Percentiles rank a stretch among this genome's conserved stretches.
Conservation (phyloP, 2,329 filamentous ascomycete genomes). For the Coniella lustricola region DNA sequence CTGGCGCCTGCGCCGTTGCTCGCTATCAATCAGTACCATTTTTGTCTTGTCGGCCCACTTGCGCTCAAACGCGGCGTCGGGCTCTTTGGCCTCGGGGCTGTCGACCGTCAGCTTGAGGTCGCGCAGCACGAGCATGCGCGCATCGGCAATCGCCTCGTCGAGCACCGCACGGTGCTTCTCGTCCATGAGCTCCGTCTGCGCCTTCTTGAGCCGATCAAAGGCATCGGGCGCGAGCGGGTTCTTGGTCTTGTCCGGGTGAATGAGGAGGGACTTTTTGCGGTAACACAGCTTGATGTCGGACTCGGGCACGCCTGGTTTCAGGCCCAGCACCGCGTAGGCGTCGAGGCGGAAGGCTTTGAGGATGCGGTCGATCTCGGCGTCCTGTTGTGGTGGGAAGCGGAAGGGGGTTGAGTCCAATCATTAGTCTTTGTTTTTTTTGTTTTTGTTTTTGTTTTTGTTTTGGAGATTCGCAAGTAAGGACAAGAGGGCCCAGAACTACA, state of each 20-base stretch:
- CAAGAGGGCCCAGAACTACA: conserved; percentile 16
- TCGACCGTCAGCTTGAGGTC: conserved; percentile 91
- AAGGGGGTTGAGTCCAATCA: not conserved
- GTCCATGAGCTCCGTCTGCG: conserved; percentile 83
- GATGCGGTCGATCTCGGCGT: conserved; percentile 93
- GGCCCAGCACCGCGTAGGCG: conserved; percentile 85
- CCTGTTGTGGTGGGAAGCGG: conserved; percentile 42
- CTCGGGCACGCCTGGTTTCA: conserved; percentile 90
- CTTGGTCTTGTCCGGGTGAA: conserved; percentile 95
- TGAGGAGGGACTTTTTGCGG: conserved; percentile 96
- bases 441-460: too few species aligned
- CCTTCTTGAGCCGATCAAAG: conserved; percentile 94
- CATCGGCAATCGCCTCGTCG: conserved; percentile 93
- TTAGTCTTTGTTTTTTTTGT: too few species aligned
- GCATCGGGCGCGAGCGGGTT: conserved; percentile 89
- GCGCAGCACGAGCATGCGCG: conserved; percentile 87
- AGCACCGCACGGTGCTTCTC: conserved; percentile 83
- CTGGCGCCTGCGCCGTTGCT: conserved; percentile 75
- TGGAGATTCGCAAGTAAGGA: not conserved
- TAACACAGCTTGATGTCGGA: conserved; percentile 93
- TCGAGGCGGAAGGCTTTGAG: conserved; percentile 76
- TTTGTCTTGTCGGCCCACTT: conserved; percentile 89
- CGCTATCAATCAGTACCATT: conserved; percentile 86
- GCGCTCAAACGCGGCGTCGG: conserved; percentile 59
- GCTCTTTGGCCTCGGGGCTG: conserved; percentile 76